Base-by-base conservation (phyloP, 129 eudicot genomes). In the Artemisia argyi region DNA sequence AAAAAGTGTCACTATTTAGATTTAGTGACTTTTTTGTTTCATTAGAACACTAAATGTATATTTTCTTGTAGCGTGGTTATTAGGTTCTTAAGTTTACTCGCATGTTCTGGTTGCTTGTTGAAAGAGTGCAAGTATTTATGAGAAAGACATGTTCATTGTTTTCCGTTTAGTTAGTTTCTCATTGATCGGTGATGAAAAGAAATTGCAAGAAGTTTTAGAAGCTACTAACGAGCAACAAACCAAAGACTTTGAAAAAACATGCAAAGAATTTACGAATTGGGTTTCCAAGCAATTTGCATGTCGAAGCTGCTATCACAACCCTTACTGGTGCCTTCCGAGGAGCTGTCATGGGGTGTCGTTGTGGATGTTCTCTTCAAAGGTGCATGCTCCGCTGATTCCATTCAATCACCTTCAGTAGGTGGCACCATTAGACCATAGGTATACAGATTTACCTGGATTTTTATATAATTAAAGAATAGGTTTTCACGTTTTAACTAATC, bases 291-390 rank as follows among this genome's bases (percentile, higher is more conserved):
- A 88, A 62, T 82, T 26, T 88, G 57, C 83, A 88, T 20, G 88
- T 88, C 8, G 90, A 85, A 61, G 84, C 95, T 9, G 85, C 90
- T 69, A 76, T 88, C 53, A 85, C 78, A 26, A 85, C 90, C 55
- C 70, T 66, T 80, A 82, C 95, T 46, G 75, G 88, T 69, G 87
- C 85, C 61, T 74, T 61, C 64, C 88, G 83, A 66, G 95, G 95
- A 14, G 95, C 88, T 42, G 83, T 82, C 9, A 88, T 88, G 39
- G 95, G 95, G 95, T 13, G 85, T 69, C 13, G 66, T 88, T 6
- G 81, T 88, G 90, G 90, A 90, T 49, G 83, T 77, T 39, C 71
- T 88, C 19, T 56, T 55, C 7, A 30, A 56, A 14, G 61, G 30
- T 17, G 20, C 26, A 17, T 56, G 61, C 22, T 16, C 10, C 3